phyloP scores from a whole-genome alignment of 2,329 filamentous ascomycete genomes.

The Fusarium irregulare region DNA sequence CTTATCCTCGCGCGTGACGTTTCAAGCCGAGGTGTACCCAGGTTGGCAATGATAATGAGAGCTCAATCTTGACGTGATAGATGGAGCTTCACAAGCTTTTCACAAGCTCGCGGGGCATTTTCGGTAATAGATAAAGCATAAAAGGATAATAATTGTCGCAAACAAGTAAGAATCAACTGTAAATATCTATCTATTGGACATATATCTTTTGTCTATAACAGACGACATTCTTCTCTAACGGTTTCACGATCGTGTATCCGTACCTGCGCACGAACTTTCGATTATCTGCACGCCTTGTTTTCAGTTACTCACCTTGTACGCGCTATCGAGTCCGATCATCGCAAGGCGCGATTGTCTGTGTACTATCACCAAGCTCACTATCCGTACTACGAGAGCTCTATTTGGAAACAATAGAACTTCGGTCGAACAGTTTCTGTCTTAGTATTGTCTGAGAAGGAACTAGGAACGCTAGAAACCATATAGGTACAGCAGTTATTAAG shows the following conservation, averaged over 20 bases:
- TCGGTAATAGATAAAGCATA: conserved; percentile 35
- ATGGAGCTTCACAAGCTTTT: conserved; percentile 39
- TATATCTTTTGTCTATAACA: conserved; percentile 1
- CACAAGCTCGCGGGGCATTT: conserved; percentile 33
- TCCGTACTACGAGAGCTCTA: conserved; percentile 1
- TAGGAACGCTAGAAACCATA: conserved; percentile 10
- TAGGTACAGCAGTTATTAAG: conserved; percentile 16
- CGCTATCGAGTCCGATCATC: conserved; percentile 7
- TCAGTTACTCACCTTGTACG: background rate
- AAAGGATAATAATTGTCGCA: conserved; percentile 28
- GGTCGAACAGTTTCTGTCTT: conserved; percentile 5
- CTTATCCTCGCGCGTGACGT: conserved; percentile 27
- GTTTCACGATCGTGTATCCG: conserved; percentile 8
- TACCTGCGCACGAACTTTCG: conserved; percentile 5
- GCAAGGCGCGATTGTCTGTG: background rate
- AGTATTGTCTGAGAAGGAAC: conserved; percentile 7
- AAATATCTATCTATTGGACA: background rate
- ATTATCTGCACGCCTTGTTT: conserved; percentile 2
- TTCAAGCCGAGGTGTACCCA: conserved; percentile 37
- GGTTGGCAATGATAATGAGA: conserved; percentile 17
- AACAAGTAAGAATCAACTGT: conserved; percentile 9
- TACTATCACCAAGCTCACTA: background rate
- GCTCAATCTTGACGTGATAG: conserved; percentile 22
- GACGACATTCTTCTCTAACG: conserved; percentile 9
- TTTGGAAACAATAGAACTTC: conserved; percentile 1